Conservation (phyloP, 306 rosid genomes). For the Quercus mongolica region DNA sequence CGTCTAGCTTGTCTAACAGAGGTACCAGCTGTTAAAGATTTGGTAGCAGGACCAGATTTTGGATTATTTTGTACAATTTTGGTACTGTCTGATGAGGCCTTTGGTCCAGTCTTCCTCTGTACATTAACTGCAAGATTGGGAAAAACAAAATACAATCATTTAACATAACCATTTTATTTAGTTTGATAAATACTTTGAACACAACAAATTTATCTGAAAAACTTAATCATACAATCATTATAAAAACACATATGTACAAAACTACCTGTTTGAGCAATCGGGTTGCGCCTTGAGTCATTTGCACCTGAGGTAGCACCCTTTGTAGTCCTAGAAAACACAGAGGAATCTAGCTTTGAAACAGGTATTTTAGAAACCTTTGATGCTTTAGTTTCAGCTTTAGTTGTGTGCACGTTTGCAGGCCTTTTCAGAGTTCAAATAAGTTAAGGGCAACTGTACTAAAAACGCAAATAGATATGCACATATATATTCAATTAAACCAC, state of each 20-base stretch:
- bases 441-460: conserved; percentile 45
- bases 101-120: conserved; percentile 36
- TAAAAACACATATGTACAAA: not conserved
- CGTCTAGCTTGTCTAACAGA: conserved; percentile 44
- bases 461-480: conserved; percentile 12
- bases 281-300: conserved; percentile 47
- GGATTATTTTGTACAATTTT: conserved; percentile 28
- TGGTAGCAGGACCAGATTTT: conserved; percentile 37
- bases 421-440: conserved; percentile 54
- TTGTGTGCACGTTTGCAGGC: conserved; percentile 33
- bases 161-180: not conserved
- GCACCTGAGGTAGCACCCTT: conserved; percentile 36
- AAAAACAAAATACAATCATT: conserved; percentile 7
- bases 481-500: conserved; percentile 9
- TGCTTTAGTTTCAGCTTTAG: conserved; percentile 44
- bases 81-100: conserved; percentile 25
- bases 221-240: not conserved
- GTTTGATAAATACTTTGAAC: not conserved
- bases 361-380: conserved; percentile 43
- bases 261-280: conserved; percentile 50
- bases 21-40: conserved; percentile 41
- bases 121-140: conserved; percentile 25
- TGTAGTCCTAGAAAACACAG: conserved; percentile 25
- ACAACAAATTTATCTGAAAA: not conserved
- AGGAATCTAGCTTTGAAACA: conserved; percentile 40